Evolutionary conservation across 164 flowering plant genomes (phyloP).

Genomic region (Sextonia rubra): DNA sequence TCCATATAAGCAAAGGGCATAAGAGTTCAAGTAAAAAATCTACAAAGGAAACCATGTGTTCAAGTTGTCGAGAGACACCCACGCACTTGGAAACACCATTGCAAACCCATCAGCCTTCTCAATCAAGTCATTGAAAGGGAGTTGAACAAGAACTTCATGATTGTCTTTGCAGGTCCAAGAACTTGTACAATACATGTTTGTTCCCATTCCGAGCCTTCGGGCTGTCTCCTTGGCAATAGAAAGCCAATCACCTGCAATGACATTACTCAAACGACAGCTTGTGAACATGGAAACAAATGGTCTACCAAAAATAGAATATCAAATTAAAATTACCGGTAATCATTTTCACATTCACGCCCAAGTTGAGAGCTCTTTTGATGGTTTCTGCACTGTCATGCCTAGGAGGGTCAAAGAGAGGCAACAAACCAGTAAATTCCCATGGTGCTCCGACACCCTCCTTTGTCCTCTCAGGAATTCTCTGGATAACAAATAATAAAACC

Average conservation of each 20-base stretch:
- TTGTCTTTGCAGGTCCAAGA: slow-evolving; percentile 32
- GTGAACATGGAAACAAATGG: neutral
- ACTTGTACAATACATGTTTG: slow-evolving; percentile 49
- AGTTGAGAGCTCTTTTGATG: slow-evolving; percentile 40
- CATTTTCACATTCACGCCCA: slow-evolving; percentile 38
- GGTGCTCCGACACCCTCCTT: slow-evolving; percentile 33
- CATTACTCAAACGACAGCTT: neutral
- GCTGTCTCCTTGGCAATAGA: slow-evolving; percentile 45
- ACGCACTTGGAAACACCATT: slow-evolving; percentile 35
- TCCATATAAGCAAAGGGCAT: too few relatives aligned
- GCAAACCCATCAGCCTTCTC: slow-evolving; percentile 50
- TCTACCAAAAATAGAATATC: neutral
- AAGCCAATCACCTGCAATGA: slow-evolving; percentile 33
- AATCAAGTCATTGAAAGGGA: slow-evolving; percentile 41
- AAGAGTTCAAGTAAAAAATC: neutral
- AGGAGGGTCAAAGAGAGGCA: slow-evolving; percentile 40
- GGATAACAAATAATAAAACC: slow-evolving; percentile 4
- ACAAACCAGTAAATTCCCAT: slow-evolving; percentile 39
- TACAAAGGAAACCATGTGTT: neutral
- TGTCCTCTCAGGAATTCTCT: slow-evolving; percentile 32
- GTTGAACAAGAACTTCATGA: slow-evolving; percentile 33
- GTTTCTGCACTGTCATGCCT: too few relatives aligned
- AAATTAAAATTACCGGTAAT: slow-evolving; percentile 25
- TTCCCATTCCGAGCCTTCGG: slow-evolving; percentile 45
- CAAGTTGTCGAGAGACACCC: too few relatives aligned